Conservation (phyloP, 371 early-diverging fungal species). For the Syncephalastrum contaminatum region DNA sequence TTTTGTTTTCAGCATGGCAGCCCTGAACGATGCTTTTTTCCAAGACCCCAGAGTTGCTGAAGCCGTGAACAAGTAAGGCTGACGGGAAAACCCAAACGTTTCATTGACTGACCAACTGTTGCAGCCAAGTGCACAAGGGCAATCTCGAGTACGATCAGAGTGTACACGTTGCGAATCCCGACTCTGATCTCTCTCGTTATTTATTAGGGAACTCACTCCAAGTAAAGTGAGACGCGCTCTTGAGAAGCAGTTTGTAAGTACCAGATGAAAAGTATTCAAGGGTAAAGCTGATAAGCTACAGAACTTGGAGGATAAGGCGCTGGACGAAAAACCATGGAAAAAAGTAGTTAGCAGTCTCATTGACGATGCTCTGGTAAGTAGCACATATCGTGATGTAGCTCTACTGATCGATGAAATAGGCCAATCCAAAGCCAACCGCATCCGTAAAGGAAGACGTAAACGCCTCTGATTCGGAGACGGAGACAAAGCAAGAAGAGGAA, state of each 20-base stretch:
- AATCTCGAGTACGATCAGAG: no score
- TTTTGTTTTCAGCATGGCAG: no score
- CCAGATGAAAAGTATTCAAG: not conserved
- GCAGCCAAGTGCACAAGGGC: no score
- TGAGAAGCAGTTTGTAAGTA: slow-evolving; percentile 10
- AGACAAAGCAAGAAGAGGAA: slow-evolving; percentile 8
- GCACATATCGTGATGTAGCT: not conserved
- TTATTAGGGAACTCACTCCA: not conserved
- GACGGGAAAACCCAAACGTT: no score
- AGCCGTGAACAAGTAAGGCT: no score
- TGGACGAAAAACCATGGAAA: slow-evolving; percentile 30
- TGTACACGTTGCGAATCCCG: no score
- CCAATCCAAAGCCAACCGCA: no score
- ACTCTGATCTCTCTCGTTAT: not conserved
- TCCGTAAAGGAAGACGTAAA: not conserved
- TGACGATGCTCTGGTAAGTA: slow-evolving; percentile 22
- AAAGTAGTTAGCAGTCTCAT: slow-evolving; percentile 18
- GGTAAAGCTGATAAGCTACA: not conserved
- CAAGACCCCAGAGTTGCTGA: no score
- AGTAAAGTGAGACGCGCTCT: slow-evolving; percentile 6
- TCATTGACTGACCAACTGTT: no score
- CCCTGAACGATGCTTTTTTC: no score
- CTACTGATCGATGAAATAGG: no score
- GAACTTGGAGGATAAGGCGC: slow-evolving; percentile 20
- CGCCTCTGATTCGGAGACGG: not conserved